Evolutionary conservation across 495 filamentous ascomycete species (phyloP).

Genomic region (Lentithecium fluviatile): DNA sequence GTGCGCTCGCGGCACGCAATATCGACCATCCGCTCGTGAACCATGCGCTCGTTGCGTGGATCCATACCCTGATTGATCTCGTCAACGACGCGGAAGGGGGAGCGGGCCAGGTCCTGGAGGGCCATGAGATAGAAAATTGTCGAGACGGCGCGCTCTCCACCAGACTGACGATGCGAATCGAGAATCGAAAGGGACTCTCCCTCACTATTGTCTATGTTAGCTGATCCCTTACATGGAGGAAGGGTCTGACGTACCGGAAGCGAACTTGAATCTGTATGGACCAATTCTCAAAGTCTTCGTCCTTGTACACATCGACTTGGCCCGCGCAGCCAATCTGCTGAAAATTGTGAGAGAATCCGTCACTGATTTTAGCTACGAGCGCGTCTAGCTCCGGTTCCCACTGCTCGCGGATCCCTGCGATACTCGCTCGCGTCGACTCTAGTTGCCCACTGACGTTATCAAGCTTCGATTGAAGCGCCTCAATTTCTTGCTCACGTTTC

Average conservation of each 20-base stretch:
- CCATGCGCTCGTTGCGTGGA: conserved; percentile 94
- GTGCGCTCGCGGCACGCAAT: conserved; percentile 79
- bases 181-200: conserved; percentile 79
- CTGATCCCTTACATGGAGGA: not conserved
- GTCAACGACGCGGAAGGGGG: conserved; percentile 98
- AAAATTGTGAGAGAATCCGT: conserved; percentile 87
- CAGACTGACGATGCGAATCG: conserved; percentile 89
- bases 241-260: conserved; percentile 65
- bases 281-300: conserved; percentile 88
- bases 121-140: conserved; percentile 99
- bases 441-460: conserved; percentile 49
- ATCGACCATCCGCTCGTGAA: conserved; percentile 93
- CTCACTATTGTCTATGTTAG: conserved; percentile 52
- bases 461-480: conserved; percentile 53
- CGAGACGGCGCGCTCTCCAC: conserved; percentile 91
- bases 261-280: conserved; percentile 90
- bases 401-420: conserved; percentile 54
- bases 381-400: conserved; percentile 87
- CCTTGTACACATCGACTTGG: conserved; percentile 77
- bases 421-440: conserved; percentile 53
- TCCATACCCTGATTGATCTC: conserved; percentile 99
- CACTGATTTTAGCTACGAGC: conserved; percentile 76
- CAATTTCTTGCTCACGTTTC: conserved; percentile 60
- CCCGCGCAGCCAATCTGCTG: conserved; percentile 93
- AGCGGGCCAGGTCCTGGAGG: conserved; percentile 86